Percentiles rank a stretch among this genome's conserved stretches.
Conservation (phyloP, 345 rosid genomes). For the Salix dunnii region DNA sequence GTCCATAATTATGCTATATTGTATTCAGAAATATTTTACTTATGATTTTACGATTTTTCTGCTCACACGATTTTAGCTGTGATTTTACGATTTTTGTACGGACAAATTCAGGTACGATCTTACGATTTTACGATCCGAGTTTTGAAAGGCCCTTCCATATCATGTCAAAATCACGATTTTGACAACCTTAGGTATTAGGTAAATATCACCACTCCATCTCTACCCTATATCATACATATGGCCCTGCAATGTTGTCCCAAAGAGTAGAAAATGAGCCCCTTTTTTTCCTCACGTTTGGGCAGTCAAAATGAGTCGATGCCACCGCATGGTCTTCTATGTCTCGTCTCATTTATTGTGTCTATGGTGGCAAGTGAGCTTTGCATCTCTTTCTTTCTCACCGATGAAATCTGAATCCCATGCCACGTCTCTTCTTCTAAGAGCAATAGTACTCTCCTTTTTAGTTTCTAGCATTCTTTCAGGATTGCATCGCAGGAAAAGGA, state of each 20-base stretch:
- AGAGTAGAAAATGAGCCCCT: neutral
- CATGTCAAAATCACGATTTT: no score
- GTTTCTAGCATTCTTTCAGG: neutral
- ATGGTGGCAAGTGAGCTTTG: neutral
- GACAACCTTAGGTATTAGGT: no score
- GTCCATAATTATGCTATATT: no score
- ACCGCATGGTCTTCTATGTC: slow-evolving; percentile 10
- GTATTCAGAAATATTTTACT: no score
- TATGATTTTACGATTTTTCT: no score
- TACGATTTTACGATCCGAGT: no score
- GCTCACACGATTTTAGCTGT: no score
- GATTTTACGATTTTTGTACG: no score
- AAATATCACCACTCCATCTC: slow-evolving; percentile 17
- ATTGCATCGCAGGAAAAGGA: no score
- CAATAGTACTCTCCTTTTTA: neutral
- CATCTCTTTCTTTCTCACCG: neutral
- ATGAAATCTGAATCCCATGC: neutral
- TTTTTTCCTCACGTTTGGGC: neutral
- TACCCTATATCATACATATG: neutral
- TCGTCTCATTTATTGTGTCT: neutral
- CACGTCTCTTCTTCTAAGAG: neutral
- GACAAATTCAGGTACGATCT: no score
- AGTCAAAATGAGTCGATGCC: slow-evolving; percentile 25
- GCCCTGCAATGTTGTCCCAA: neutral
- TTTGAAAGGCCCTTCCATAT: no score